Base-by-base conservation (phyloP, 768 basidiomycete species). In the Mycena vulgaris region DNA sequence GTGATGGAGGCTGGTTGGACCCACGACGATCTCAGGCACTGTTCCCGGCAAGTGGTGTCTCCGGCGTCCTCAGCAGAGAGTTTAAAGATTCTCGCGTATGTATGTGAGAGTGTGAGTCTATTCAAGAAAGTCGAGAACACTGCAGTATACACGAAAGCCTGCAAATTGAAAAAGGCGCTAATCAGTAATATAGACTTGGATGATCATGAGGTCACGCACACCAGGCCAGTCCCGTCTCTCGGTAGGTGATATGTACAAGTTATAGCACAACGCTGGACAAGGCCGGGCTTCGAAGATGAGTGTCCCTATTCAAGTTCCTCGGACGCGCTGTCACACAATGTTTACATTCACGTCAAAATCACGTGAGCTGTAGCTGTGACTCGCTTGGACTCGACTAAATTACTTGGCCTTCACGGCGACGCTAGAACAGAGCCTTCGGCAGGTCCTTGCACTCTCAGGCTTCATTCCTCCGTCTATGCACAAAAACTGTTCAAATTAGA, bases 301-400 rank as follows among this genome's bases (percentile, higher is more conserved):
- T n/a, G 33, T 56, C 62, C 62, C 42, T 64, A 64, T 64, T 63
- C n/a, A n/a, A n/a, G n/a, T 63, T 48, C 48, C 52, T 23, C 45
- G 40, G 40, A n/a, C 45, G n/a, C 19, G n/a, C 21, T 37, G 14
- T 37, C 35, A 37, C 35, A 37, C 8, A n/a, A n/a, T n/a, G n/a
- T n/a, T n/a, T n/a, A n/a, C n/a, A n/a, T n/a, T n/a, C n/a, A n/a
- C n/a, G n/a, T n/a, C n/a, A n/a, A n/a, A n/a, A n/a, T n/a, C n/a
- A n/a, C n/a, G n/a, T n/a, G n/a, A n/a, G n/a, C n/a, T n/a, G n/a
- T n/a, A n/a, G 11, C 5, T 40, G 40, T 45, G 42, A 45, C 42
- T 45, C 42, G 42, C 21, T 23, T 45, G 14, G 40, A 45, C 19
- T 45, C n/a, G 42, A 35, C 33, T n/a, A n/a, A n/a, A n/a, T n/a